phyloP scores from a whole-genome alignment of 768 basidiomycete species.

The Kwoniella pini region DNA sequence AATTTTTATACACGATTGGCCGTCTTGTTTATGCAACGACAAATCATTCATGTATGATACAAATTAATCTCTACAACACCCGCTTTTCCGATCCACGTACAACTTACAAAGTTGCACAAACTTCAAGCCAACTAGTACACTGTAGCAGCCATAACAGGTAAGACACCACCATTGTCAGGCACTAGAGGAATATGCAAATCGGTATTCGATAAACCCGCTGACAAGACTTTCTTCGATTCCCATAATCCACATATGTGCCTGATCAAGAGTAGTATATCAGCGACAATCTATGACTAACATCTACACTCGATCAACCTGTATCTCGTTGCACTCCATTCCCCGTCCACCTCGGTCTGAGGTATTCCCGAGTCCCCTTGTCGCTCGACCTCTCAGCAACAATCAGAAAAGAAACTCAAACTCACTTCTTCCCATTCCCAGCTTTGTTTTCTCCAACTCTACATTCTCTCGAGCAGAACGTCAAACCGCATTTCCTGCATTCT shows the following conservation, averaged over 20 bases:
- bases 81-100: too few species aligned
- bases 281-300: neutral
- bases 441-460: constrained; percentile 38
- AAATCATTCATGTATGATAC: too few species aligned
- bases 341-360: too few species aligned
- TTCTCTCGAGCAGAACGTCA: constrained; percentile 43
- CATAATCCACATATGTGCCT: constrained; percentile 42
- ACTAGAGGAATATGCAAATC: neutral
- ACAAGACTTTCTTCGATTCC: constrained; percentile 30
- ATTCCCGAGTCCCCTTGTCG: too few species aligned
- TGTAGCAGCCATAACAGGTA: constrained; percentile 1
- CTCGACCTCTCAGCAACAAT: too few species aligned
- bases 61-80: neutral
- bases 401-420: constrained; percentile 13
- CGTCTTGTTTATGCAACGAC: too few species aligned
- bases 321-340: too few species aligned
- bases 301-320: neutral
- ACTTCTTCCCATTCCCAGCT: constrained; percentile 48
- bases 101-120: too few species aligned
- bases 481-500: constrained; percentile 47
- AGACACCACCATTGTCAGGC: neutral
- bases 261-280: neutral
- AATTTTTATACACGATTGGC: too few species aligned
- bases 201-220: neutral
- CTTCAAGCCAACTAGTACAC: neutral